phyloP scores from a whole-genome alignment of 2,329 filamentous ascomycete genomes.

The Apiospora malaysiana region DNA sequence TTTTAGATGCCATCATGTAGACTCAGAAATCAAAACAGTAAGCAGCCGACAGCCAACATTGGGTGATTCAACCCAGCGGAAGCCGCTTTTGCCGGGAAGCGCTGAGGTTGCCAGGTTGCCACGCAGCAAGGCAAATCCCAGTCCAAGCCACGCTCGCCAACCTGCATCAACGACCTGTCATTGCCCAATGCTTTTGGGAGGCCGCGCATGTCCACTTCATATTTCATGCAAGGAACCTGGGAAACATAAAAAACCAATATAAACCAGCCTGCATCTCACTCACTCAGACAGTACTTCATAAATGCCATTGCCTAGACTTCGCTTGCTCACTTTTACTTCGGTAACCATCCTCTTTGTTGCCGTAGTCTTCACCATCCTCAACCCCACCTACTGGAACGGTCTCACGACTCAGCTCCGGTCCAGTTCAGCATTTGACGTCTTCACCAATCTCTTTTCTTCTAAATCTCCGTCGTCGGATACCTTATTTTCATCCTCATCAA shows the following conservation, averaged over 20 bases:
- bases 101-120: slow-evolving; percentile 18
- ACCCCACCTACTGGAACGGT: slow-evolving; percentile 18
- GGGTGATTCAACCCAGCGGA: neutral
- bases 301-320: slow-evolving; percentile 13
- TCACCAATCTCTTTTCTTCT: slow-evolving; percentile 19
- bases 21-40: neutral
- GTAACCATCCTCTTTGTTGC: slow-evolving; percentile 19
- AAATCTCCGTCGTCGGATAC: slow-evolving; percentile 13
- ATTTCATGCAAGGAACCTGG: slow-evolving; percentile 12
- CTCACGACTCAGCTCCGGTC: neutral
- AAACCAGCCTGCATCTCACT: slow-evolving; percentile 9
- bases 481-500: slow-evolving; percentile 22
- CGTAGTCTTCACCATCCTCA: slow-evolving; percentile 1
- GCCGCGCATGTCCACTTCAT: slow-evolving; percentile 22
- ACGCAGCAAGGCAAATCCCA: slow-evolving; percentile 6
- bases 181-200: slow-evolving; percentile 15
- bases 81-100: slow-evolving; percentile 6
- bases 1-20: neutral
- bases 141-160: slow-evolving; percentile 26
- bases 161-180: slow-evolving; percentile 23
- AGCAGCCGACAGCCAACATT: neutral
- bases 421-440: neutral
- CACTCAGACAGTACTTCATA: neutral
- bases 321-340: slow-evolving; percentile 18
- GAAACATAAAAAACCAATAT: slow-evolving; percentile 1